Conservation (phyloP, 1,139 yeast species). For the Wickerhamomyces sp. region DNA sequence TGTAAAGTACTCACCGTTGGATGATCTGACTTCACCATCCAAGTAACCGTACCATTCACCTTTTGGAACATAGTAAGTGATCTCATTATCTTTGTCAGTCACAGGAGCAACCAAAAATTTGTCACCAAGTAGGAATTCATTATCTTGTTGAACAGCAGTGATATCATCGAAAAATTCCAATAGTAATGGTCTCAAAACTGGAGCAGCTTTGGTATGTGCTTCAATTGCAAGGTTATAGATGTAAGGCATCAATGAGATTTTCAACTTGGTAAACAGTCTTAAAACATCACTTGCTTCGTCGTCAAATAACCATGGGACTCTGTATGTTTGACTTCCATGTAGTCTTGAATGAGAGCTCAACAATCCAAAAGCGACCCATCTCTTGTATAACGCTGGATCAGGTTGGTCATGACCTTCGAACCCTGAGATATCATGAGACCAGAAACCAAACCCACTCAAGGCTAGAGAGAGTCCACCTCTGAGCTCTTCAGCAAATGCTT, state of each 20-base stretch:
- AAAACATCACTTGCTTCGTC: conserved; percentile 17
- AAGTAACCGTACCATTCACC: conserved; percentile 20
- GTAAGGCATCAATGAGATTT: conserved; percentile 19
- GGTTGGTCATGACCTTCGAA: conserved; percentile 17
- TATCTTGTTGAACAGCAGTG: conserved; percentile 10
- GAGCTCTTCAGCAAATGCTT: conserved; percentile 20
- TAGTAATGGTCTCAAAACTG: conserved; percentile 16
- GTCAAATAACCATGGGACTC: conserved; percentile 22
- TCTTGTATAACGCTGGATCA: conserved; percentile 19
- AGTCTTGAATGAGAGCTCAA: conserved; percentile 19
- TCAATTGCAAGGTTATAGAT: conserved; percentile 15
- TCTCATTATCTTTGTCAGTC: conserved; percentile 9
- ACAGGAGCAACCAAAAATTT: conserved; percentile 17
- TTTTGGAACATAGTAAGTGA: conserved; percentile 17
- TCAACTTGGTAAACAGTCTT: conserved; percentile 15
- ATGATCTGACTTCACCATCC: conserved; percentile 16
- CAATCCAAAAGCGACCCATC: conserved; percentile 20
- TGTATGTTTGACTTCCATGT: conserved; percentile 17
- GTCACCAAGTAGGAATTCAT: conserved; percentile 18
- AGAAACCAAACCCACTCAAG: conserved; percentile 18
- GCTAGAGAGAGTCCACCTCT: conserved; percentile 19
- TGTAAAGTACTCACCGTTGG: conserved; percentile 13
- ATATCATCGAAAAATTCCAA: conserved; percentile 14
- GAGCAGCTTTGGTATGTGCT: conserved; percentile 21
- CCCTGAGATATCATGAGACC: conserved; percentile 22